A percentile compares a stretch with the other conserved stretches of the same genome.
Conservation (phyloP, 2,329 filamentous ascomycete species). For the Epichloe gansuensis region DNA sequence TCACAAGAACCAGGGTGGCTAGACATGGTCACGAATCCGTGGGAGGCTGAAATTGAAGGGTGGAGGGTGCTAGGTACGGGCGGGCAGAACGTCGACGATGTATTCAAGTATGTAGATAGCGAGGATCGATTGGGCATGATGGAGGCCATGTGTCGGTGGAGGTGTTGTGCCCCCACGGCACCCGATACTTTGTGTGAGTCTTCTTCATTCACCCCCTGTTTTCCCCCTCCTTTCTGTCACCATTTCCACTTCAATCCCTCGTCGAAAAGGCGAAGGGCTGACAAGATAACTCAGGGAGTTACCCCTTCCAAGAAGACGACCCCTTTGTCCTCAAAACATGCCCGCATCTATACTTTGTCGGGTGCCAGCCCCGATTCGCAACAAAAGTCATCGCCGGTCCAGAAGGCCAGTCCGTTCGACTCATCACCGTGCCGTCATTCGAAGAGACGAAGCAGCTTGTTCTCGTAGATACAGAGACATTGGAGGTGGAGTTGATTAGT, state of each 20-base stretch:
- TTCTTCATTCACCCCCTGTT: background rate
- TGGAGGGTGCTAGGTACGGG: conserved; percentile 78
- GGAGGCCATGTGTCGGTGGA: conserved; percentile 89
- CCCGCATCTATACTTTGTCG: conserved; percentile 84
- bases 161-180: conserved; percentile 81
- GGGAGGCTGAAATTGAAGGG: conserved; percentile 80
- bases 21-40: conserved; percentile 83
- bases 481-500: conserved; percentile 63
- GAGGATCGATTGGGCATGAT: conserved; percentile 75
- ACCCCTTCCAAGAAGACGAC: conserved; percentile 89
- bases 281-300: conserved; percentile 52
- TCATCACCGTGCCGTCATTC: conserved; percentile 79
- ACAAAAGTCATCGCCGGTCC: conserved; percentile 56
- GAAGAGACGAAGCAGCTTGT: conserved; percentile 65
- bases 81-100: conserved; percentile 87
- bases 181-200: conserved; percentile 87
- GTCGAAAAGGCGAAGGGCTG: background rate
- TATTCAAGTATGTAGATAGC: conserved; percentile 78
- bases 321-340: conserved; percentile 76
- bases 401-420: conserved; percentile 55
- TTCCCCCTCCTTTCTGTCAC: background rate
- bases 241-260: background rate
- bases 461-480: conserved; percentile 70
- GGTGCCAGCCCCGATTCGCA: conserved; percentile 69
- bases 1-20: conserved; percentile 54